Evolutionary conservation across 1,139 yeast species (phyloP), one percentile per base, ranked within the genome.

Genomic region (Candida sp.): DNA sequence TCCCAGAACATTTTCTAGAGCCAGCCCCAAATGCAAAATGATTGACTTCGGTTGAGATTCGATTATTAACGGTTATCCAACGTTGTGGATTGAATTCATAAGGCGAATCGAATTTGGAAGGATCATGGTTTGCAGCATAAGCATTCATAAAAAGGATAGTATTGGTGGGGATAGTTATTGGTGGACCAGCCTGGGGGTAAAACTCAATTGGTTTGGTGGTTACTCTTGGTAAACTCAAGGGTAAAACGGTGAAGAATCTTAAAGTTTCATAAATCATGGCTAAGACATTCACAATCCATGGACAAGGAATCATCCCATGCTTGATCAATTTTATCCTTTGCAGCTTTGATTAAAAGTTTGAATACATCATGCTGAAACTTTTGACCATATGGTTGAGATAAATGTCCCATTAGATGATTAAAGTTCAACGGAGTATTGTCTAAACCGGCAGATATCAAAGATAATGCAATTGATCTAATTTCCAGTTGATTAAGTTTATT

Each of bases 381-480:
- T 4, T 63, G 61, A 1, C 85, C 84, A 4, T 43, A 42, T 2
- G 78, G 71, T 30, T 74, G 78, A 1, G 85, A 73, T 42, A 86
- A 63, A 40, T 81, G 84, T 0, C 88, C 88, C 48, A 84, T 56
- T 11, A 84, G 70, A 50, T 81, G 81, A 49, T 78, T 76, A 44
- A 85, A 64, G 43, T 79, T 84, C 27, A 84, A 68, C 0, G 91
- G 85, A 0, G 85, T 79, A 47, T 87, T 86, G 56, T 86, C 93
- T 30, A 86, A 63, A 0, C 95, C 95, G 4, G 93, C 93, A 51
- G 90, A 83, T 0, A 86, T 83, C 84, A 85, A 80, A 0, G 93
- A 83, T 38, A 86, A 64, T 56, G 91, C 84, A 5, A 84, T 73
- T 39, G 88, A 80, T 43, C 73, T 73, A 39, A 84, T 60, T 54